Conservation (phyloP, 2,329 filamentous ascomycete species). For the Sclerotinia borealis region DNA sequence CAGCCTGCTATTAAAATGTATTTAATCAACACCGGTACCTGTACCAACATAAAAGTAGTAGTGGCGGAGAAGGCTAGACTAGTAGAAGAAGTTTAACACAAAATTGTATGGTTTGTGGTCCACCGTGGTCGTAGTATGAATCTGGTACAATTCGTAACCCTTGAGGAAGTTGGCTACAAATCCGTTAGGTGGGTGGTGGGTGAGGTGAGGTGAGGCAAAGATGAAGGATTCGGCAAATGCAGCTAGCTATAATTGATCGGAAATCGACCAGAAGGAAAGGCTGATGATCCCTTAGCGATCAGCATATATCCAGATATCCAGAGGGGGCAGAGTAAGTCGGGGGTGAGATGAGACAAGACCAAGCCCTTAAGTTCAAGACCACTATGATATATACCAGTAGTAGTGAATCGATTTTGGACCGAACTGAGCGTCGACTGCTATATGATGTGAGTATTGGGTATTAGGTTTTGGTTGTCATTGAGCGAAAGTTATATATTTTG, state of each 20-base stretch:
- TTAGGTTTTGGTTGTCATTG: background rate
- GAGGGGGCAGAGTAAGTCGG: background rate
- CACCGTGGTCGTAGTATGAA: background rate
- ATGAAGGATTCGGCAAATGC: background rate
- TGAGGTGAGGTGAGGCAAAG: background rate
- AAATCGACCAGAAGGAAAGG: background rate
- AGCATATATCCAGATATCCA: background rate
- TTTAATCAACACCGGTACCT: background rate
- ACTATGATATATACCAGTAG: background rate
- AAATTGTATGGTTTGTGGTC: background rate
- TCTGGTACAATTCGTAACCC: background rate
- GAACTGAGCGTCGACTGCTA: too few species aligned
- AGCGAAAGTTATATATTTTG: background rate
- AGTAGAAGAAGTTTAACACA: background rate
- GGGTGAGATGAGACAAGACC: slow-evolving; percentile 5
- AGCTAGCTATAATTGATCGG: background rate
- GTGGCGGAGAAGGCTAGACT: background rate
- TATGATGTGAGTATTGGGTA: background rate
- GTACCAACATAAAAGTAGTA: background rate
- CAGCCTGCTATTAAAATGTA: background rate
- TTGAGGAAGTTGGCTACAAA: background rate
- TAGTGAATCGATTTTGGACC: background rate
- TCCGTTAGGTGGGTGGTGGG: background rate
- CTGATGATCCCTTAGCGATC: background rate
- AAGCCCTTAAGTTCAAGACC: background rate